Base-by-base conservation (phyloP, 169 alveolate genomes). In the Plasmodium vivax region DNA sequence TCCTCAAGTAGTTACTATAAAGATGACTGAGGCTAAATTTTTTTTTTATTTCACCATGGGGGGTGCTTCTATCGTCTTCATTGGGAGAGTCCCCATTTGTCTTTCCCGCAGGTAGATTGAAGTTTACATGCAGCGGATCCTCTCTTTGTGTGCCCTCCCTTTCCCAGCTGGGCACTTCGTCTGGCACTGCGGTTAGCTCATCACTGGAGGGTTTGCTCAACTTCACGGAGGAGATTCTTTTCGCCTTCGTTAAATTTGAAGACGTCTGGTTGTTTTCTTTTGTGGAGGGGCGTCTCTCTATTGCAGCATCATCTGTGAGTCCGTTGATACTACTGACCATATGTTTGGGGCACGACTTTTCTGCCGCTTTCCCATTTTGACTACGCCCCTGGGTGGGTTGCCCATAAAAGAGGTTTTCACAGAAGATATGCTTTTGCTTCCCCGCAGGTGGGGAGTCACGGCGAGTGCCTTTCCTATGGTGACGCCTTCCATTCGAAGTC, bases 1-100 rank as follows among this genome's bases (percentile, higher is more conserved):
- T 75, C 38, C 43, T 77, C 68, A 87, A 23, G 82, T 87, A 87
- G 27, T 75, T 54, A 36, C 56, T 77, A 51, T 87, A 75, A 45
- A 75, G 32, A 54, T 47, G 62, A n/a, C n/a, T 54, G 41, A 54
- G 81, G 19, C 36, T 34, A 23, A 77, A 16, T 12, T 87, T 79
- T 23, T 71, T 41, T 83, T 38, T 83, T 58, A n/a, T 4, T 32
- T 27, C 71, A 27, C 62, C 38, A 27, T 32, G 56, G 12, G 32
- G 41, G 6, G 47, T 8, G 77, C 4, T n/a, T 2, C n/a, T 23
- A 68, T 2, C 6, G 43, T 27, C 38, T n/a, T 2, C 9, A 12
- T 16, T n/a, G 27, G 75, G 27, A 62, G 34, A n/a, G 27, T 16
- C 36, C 12, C 75, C 34, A 62, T n/a, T 62, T 62, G 9, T 62